Percentiles rank a stretch among this genome's conserved stretches.
These are phyloP conservation scores for Teunomyces aglyptinius DNA, from an alignment of 805 yeast genomes.

Conservation along the genomic window DNA sequence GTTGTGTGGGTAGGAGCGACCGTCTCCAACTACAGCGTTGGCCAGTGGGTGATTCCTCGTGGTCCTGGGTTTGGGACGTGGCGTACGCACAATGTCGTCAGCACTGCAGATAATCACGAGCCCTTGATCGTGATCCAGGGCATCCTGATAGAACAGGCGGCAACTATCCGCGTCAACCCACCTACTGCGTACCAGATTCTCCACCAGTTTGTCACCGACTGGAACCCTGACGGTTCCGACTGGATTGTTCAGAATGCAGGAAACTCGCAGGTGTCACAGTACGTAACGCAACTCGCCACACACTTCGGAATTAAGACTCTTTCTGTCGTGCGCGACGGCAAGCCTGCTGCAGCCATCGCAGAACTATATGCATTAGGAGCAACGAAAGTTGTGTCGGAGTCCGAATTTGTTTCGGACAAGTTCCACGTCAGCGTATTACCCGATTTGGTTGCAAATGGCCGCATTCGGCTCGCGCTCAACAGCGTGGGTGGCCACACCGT, in stretches of 20 bases:
- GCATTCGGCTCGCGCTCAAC: constrained; percentile 30
- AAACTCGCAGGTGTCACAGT: constrained; percentile 32
- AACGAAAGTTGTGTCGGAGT: constrained; percentile 29
- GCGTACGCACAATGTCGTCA: constrained; percentile 21
- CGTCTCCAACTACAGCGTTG: constrained; percentile 12
- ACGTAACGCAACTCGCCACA: constrained; percentile 28
- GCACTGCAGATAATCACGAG: constrained; percentile 6
- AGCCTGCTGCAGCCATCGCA: constrained; percentile 20
- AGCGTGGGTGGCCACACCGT: constrained; percentile 28
- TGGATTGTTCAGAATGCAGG: constrained; percentile 37
- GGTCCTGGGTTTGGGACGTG: constrained; percentile 22
- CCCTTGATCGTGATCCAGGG: constrained; percentile 4
- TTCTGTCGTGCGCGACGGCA: constrained; percentile 28
- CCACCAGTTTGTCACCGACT: constrained; percentile 17
- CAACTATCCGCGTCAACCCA: constrained; percentile 21
- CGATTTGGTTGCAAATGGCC: constrained; percentile 16
- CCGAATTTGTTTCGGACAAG: constrained; percentile 19
- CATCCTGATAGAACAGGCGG: constrained; percentile 17
- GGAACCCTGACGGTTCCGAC: constrained; percentile 19
- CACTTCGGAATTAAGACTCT: constrained; percentile 24
- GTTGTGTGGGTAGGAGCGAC: constrained; percentile 15
- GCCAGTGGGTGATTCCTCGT: constrained; percentile 20
- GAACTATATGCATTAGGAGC: constrained; percentile 29
- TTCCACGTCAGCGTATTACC: constrained; percentile 15
- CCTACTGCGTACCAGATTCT: constrained; percentile 20